Conservation (phyloP, 2,329 filamentous ascomycete genomes). For the Curvularia lunata region DNA sequence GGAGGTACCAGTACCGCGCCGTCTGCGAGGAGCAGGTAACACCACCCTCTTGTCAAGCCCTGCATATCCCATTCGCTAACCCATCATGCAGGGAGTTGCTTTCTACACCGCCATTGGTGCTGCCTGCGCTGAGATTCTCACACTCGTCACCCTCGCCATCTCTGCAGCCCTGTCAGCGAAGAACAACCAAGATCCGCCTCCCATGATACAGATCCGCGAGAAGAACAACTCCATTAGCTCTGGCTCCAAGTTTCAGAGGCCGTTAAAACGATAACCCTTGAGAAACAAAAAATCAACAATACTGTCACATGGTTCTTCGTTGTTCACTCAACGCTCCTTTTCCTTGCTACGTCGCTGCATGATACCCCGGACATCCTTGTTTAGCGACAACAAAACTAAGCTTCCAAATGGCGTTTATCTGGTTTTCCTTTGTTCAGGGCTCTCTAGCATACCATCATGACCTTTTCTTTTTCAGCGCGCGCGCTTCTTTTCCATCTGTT, state of each 20-base stretch:
- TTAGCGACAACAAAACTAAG: constrained; percentile 19
- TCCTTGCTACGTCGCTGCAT: constrained; percentile 30
- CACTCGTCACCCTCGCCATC: constrained; percentile 42
- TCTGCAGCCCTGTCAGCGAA: constrained; percentile 39
- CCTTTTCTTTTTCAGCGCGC: not conserved
- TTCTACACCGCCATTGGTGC: constrained; percentile 48
- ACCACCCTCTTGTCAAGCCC: not conserved
- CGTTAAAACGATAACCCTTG: constrained; percentile 21
- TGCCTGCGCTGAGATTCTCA: constrained; percentile 40
- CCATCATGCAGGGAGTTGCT: constrained; percentile 35
- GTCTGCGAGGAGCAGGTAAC: constrained; percentile 49
- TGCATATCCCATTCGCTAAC: constrained; percentile 22
- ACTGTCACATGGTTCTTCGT: constrained; percentile 1
- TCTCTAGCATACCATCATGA: constrained; percentile 2
- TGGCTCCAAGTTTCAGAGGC: constrained; percentile 25
- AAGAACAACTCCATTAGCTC: constrained; percentile 36
- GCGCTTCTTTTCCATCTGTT: not conserved
- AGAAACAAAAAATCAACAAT: constrained; percentile 3
- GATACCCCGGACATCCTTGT: constrained; percentile 34
- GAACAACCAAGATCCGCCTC: constrained; percentile 27
- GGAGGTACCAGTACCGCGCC: constrained; percentile 46
- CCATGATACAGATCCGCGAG: constrained; percentile 35
- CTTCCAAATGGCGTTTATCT: constrained; percentile 15
- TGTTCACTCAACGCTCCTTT: constrained; percentile 1
- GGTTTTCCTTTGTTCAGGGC: constrained; percentile 3